These are phyloP conservation scores for Wallacemonas collosoma DNA, from an alignment of 208 protist genomes.

Conservation along the genomic window DNA sequence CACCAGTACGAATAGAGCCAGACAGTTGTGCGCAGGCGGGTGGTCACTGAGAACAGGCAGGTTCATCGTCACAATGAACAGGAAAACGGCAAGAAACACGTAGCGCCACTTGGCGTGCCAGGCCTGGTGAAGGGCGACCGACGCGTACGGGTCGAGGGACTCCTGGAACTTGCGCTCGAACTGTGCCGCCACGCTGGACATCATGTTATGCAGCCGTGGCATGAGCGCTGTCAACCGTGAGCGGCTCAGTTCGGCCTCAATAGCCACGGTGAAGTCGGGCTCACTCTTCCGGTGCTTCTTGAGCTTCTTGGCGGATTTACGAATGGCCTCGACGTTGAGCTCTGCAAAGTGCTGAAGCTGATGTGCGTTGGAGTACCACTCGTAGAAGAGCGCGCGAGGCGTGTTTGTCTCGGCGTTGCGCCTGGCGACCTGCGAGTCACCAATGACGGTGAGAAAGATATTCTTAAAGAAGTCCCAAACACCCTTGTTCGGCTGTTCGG, in stretches of 20 bases:
- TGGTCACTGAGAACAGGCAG: slow-evolving; percentile 67
- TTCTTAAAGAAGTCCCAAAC: slow-evolving; percentile 50
- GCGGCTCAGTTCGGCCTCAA: slow-evolving; percentile 75
- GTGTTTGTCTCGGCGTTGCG: slow-evolving; percentile 57
- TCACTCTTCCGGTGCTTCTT: slow-evolving; percentile 81
- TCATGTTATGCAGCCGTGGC: slow-evolving; percentile 69
- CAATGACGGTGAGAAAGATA: slow-evolving; percentile 81
- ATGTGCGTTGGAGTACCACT: slow-evolving; percentile 89
- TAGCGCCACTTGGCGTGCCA: slow-evolving; percentile 81
- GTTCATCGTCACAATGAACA: slow-evolving; percentile 69
- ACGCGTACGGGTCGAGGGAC: slow-evolving; percentile 80
- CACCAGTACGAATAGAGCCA: slow-evolving; percentile 85
- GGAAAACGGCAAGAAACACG: slow-evolving; percentile 67
- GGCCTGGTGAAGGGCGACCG: slow-evolving; percentile 65
- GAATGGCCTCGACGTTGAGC: slow-evolving; percentile 87
- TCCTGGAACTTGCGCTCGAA: slow-evolving; percentile 88
- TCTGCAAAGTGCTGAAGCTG: slow-evolving; percentile 91
- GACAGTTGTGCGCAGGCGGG: slow-evolving; percentile 86
- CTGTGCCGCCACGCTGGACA: slow-evolving; percentile 66
- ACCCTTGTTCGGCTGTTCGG: slow-evolving; percentile 10
- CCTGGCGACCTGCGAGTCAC: slow-evolving; percentile 66
- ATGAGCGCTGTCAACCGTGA: slow-evolving; percentile 74
- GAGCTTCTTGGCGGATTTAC: slow-evolving; percentile 88
- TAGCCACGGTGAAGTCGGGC: slow-evolving; percentile 66
- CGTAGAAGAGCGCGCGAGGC: slow-evolving; percentile 72